Evolutionary conservation across 345 rosid genomes (phyloP), one percentile per base, ranked within the genome.

Genomic region (Hibiscus mutabilis): DNA sequence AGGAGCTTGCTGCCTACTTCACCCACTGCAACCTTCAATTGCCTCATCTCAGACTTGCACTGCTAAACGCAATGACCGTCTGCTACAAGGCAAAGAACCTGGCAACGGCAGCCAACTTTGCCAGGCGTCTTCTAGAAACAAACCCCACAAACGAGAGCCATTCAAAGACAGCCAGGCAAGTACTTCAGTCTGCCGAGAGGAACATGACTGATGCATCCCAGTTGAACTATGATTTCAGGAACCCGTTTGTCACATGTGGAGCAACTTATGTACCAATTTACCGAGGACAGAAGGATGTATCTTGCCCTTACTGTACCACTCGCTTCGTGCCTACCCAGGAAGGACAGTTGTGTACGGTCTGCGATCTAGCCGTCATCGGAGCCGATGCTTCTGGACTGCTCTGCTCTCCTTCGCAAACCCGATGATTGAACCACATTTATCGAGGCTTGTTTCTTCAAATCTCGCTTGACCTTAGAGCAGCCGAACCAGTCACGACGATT

Each of bases 1-100:
- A 88, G 82, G 97, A 92, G 86, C 97, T 95, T 18, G 99, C 99
- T 15, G 97, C 99, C 52, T 95, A 95, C 79, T 92, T 92, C 87
- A 95, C 99, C 71, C 96, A 95, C 79, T 89, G 95, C 78, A 87
- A 84, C 77, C 96, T 95, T 81, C 98, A 91, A 75, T 47, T 73
- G 67, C 95, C 98, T 60, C 98, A 94, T 78, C 63, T 88, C 57
- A 80, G 95, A 78, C 89, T 94, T 1, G 97, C 97, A 1, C 75
- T 94, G 71, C 83, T 58, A 12, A 91, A 86, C 51, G 97, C 97
- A 35, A 91, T 91, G 96, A 76, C 81, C 5, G 80, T 91, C 15
- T 89, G 96, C 86, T 94, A 62, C 85, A 94, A 85, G 86, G 78
- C 90, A 9, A 90, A 79, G 90, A 94, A 94, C 84, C 74, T 83